Conservation (phyloP, 2,329 filamentous ascomycete species). For the Fusarium camptoceras region DNA sequence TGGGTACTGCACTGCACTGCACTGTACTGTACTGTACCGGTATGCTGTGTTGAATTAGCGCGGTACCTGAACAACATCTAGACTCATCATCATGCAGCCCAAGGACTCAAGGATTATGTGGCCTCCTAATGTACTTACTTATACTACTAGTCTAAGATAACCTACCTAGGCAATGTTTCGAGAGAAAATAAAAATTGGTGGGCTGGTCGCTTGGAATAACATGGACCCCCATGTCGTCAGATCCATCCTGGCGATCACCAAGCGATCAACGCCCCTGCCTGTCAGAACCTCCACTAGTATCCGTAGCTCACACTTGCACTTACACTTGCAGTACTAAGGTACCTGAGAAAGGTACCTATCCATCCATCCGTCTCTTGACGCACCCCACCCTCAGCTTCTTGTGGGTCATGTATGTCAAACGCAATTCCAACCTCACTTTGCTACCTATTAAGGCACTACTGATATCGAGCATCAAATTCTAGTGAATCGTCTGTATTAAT, state of each 20-base stretch:
- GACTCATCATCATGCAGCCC: neutral
- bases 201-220: neutral
- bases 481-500: conserved; percentile 1
- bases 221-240: neutral
- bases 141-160: neutral
- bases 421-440: conserved; percentile 18
- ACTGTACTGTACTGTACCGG: neutral
- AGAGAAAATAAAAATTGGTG: neutral
- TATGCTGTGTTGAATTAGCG: neutral
- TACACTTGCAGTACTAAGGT: too few relatives aligned
- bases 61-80: neutral
- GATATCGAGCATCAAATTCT: neutral
- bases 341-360: too few relatives aligned
- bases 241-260: conserved; percentile 1
- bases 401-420: conserved; percentile 3
- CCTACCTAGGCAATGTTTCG: neutral
- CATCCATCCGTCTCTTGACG: neutral
- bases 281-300: neutral
- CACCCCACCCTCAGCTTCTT: neutral
- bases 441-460: neutral
- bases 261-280: conserved; percentile 3
- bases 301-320: neutral
- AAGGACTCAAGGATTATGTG: neutral
- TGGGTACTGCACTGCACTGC: neutral
- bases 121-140: neutral